Evolutionary conservation across 2,329 filamentous ascomycete genomes (phyloP).

Genomic region (Tolypocladium nubicola): DNA sequence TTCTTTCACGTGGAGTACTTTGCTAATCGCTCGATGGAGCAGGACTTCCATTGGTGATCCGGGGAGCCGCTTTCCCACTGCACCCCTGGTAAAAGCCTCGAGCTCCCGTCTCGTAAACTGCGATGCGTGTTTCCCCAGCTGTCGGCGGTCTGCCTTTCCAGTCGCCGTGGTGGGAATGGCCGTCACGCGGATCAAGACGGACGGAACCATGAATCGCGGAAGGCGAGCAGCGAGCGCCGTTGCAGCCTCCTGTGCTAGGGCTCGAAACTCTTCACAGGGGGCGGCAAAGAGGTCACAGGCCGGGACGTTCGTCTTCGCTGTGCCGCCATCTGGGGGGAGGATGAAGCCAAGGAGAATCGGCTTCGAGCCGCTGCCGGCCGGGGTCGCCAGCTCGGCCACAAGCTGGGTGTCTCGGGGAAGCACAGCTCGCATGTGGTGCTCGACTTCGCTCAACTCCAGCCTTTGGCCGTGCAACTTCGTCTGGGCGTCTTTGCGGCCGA

Average conservation of each 20-base stretch:
- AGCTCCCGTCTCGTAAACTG: background rate
- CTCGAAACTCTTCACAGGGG: background rate
- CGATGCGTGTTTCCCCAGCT: background rate
- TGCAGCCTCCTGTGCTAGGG: background rate
- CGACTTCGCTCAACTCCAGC: conserved; percentile 3
- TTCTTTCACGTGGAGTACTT: conserved; percentile 3
- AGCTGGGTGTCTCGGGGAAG: background rate
- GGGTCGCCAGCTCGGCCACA: background rate
- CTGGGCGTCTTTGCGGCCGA: conserved; percentile 2
- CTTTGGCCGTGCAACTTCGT: conserved; percentile 3
- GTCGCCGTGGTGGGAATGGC: conserved; percentile 7
- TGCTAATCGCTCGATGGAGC: background rate
- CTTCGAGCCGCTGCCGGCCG: background rate
- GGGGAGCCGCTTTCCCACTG: background rate
- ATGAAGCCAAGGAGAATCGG: background rate
- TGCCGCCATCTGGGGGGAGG: background rate
- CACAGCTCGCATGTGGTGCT: background rate
- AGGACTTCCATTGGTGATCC: background rate
- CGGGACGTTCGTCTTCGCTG: background rate
- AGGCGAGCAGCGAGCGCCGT: background rate
- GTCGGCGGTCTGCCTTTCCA: conserved; percentile 12
- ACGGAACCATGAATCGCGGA: conserved; percentile 13
- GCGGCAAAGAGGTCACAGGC: background rate
- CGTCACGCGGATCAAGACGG: conserved; percentile 5
- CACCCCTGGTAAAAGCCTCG: background rate